phyloP scores from a whole-genome alignment of 441 rosid genomes.

The Erysimum cheiri region DNA sequence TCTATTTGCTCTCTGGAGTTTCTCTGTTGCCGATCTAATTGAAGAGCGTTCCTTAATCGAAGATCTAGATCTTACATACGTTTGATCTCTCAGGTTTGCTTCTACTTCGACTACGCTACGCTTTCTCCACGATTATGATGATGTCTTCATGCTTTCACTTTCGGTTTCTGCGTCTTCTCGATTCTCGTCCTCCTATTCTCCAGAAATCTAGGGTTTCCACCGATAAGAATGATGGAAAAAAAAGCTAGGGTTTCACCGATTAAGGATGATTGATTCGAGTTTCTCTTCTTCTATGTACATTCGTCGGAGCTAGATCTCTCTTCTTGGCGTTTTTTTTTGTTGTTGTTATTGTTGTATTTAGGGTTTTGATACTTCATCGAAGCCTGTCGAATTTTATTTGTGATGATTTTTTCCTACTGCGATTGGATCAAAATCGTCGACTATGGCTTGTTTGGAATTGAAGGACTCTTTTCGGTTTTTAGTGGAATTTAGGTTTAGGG shows the following conservation, averaged over 20 bases:
- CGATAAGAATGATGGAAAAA: not conserved
- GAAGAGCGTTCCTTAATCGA: slow-evolving; percentile 5
- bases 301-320: slow-evolving; percentile 16
- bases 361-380: slow-evolving; percentile 16
- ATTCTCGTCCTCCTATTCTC: slow-evolving; percentile 17
- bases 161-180: slow-evolving; percentile 23
- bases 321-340: not conserved
- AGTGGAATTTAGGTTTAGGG: slow-evolving; percentile 13
- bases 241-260: slow-evolving; percentile 12
- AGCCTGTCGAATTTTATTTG: not conserved
- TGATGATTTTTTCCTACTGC: slow-evolving; percentile 7
- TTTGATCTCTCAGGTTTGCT: slow-evolving; percentile 45
- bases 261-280: slow-evolving; percentile 1
- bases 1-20: not conserved
- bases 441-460: slow-evolving; percentile 15
- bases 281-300: not conserved
- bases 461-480: not conserved
- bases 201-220: slow-evolving; percentile 34
- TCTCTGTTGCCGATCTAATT: not conserved
- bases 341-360: not conserved
- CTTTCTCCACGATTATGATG: slow-evolving; percentile 27
- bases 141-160: slow-evolving; percentile 27
- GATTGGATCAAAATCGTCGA: not conserved
- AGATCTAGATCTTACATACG: slow-evolving; percentile 17
- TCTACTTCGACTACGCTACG: slow-evolving; percentile 38